Conservation (phyloP, 2,329 filamentous ascomycete genomes). For the Hypoxylon rubiginosum region DNA sequence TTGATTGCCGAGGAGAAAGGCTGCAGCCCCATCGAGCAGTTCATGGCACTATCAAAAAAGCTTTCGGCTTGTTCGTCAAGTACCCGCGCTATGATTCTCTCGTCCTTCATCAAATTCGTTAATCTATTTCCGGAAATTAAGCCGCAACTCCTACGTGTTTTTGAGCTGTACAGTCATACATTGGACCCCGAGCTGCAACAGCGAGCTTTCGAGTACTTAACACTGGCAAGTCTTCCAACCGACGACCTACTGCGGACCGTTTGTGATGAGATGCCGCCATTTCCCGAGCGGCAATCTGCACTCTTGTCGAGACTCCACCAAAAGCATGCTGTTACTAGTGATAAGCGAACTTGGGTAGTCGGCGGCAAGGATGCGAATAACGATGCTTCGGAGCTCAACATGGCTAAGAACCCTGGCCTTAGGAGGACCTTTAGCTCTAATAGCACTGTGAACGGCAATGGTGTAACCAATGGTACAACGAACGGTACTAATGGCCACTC, state of each 20-base stretch:
- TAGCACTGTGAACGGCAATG: slow-evolving; percentile 63
- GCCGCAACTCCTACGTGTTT: slow-evolving; percentile 90
- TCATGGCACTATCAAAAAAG: slow-evolving; percentile 91
- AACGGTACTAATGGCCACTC: slow-evolving; percentile 66
- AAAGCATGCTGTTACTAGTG: slow-evolving; percentile 91
- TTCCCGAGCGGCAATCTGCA: slow-evolving; percentile 93
- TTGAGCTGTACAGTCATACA: slow-evolving; percentile 92
- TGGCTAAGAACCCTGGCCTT: slow-evolving; percentile 84
- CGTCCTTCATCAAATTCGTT: slow-evolving; percentile 96
- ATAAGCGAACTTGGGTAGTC: slow-evolving; percentile 98
- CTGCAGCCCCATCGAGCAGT: slow-evolving; percentile 97
- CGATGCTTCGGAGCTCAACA: slow-evolving; percentile 81
- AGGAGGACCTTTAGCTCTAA: slow-evolving; percentile 86
- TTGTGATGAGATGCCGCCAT: slow-evolving; percentile 98
- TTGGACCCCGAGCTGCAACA: slow-evolving; percentile 96
- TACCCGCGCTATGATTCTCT: slow-evolving; percentile 93
- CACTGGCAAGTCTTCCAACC: slow-evolving; percentile 84
- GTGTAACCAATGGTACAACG: slow-evolving; percentile 56
- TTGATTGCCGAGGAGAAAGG: slow-evolving; percentile 91
- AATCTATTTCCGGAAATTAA: slow-evolving; percentile 99
- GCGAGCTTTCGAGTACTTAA: slow-evolving; percentile 93
- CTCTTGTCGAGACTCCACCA: slow-evolving; percentile 92
- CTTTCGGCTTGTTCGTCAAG: slow-evolving; percentile 88
- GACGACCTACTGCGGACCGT: slow-evolving; percentile 94
- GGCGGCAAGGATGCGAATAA: slow-evolving; percentile 94